Evolutionary conservation across 768 basidiomycete genomes (phyloP), one percentile per base, ranked within the genome.

Genomic region (Termitomyces sp.): DNA sequence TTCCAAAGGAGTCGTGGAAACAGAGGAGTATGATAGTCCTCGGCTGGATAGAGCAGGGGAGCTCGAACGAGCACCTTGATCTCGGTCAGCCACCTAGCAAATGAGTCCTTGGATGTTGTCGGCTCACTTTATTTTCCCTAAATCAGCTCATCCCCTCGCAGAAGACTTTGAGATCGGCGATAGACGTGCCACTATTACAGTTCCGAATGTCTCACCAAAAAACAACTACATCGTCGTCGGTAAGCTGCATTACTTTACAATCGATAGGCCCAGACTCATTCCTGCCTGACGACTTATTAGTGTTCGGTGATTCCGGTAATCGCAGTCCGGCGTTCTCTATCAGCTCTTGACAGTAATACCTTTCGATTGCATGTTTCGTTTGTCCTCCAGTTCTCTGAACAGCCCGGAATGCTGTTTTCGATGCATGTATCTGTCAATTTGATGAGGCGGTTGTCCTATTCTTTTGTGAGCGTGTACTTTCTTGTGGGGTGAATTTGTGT

Each of bases 291-390:
- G 13, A 27, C 26, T 20, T 34, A 22, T 13, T 45, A 82, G 82
- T 84, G 24, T 69, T 84, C 33, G 83, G 84, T 10, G 81, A 84
- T 66, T 84, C 83, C n/a, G 84, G 82, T 30, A 80, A 87, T 67
- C 62, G 62, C 44, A 83, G 79, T 60, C 74, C 75, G 1, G 2
- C 57, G 52, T 87, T 88, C 64, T 75, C 70, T 12, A 85, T 86
- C 63, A 65, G 58, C 40, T 53, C 44, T 53, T 65, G 56, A 59
- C 42, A 42, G 14, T 55, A 43, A 27, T 47, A 32, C 34, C 33
- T 43, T 48, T 32, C 13, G 24, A 40, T 55, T 26, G 44, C 50
- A 39, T 49, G 44, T 53, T n/a, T 33, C 22, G 30, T 33, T 48
- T 46, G 32, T 55, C 20, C 12, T 48, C n/a, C 34, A 13, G 4